Conservation (phyloP, 2,329 filamentous ascomycete species). For the Monosporascus sp. region DNA sequence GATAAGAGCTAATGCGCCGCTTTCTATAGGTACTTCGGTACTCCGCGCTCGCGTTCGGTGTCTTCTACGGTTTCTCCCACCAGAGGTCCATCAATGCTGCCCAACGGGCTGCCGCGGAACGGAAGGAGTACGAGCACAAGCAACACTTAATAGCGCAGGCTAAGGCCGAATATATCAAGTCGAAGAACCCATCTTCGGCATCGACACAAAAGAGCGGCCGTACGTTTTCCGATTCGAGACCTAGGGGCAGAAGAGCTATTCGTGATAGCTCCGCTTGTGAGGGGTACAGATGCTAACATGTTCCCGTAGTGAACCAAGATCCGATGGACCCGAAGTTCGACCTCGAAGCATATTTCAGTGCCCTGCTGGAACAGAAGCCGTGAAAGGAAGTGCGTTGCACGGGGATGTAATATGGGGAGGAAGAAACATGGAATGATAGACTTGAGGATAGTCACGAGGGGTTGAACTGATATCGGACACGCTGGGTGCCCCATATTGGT, state of each 20-base stretch:
- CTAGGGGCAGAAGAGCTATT: not conserved
- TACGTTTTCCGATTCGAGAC: constrained; percentile 23
- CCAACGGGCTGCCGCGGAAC: constrained; percentile 63
- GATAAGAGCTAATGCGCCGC: constrained; percentile 6
- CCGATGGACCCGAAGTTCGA: constrained; percentile 87
- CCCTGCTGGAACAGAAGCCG: constrained; percentile 50
- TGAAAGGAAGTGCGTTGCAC: constrained; percentile 26
- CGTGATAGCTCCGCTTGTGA: not conserved
- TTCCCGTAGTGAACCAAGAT: constrained; percentile 61
- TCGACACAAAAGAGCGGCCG: constrained; percentile 26
- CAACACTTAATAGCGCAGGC: constrained; percentile 86
- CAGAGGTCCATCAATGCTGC: constrained; percentile 72
- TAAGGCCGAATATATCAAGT: constrained; percentile 81
- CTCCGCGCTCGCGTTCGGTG: constrained; percentile 83
- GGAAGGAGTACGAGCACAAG: constrained; percentile 88
- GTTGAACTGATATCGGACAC: constrained; percentile 1
- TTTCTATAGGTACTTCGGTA: constrained; percentile 82
- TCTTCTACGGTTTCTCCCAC: constrained; percentile 95
- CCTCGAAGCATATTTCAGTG: constrained; percentile 75
- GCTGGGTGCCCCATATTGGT: not conserved
- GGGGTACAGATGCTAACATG: constrained; percentile 9
- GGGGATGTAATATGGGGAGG: constrained; percentile 17
- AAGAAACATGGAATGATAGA: constrained; percentile 24
- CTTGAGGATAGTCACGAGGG: constrained; percentile 7
- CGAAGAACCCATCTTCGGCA: constrained; percentile 50